Percentiles rank a stretch among this genome's conserved stretches.
These are phyloP conservation scores for Eimeria acervulina DNA, from an alignment of 169 alveolate species.

Conservation along the genomic window DNA sequence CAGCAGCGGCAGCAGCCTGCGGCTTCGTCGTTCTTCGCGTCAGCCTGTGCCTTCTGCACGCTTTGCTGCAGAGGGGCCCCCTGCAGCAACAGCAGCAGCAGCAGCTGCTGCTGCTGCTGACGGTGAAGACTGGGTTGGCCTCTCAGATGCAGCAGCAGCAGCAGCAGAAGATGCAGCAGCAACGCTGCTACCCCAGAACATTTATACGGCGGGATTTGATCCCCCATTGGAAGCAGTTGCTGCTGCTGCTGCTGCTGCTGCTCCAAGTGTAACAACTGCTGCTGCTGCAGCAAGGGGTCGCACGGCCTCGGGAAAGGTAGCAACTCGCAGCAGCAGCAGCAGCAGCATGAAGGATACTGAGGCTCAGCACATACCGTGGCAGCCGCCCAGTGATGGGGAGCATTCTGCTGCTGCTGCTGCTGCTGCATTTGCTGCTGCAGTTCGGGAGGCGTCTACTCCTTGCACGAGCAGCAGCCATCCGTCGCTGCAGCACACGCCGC, in stretches of 20 bases:
- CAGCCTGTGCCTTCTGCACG: conserved; percentile 2
- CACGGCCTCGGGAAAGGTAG: background rate
- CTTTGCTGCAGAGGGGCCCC: background rate
- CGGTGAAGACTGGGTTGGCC: background rate
- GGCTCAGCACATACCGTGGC: background rate
- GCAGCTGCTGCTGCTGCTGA: conserved; percentile 3
- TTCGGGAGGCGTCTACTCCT: background rate
- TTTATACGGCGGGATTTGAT: background rate
- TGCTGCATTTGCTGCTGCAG: background rate
- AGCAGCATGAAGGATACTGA: background rate
- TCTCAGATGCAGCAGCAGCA: background rate
- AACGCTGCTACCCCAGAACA: background rate
- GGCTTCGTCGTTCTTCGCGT: background rate
- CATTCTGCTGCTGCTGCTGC: conserved; percentile 33
- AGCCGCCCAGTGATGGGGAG: background rate
- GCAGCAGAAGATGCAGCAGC: too few species aligned
- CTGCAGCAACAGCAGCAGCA: conserved; percentile 41
- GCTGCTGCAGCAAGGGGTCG: too few species aligned
- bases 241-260: conserved; percentile 41
- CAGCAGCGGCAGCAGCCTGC: background rate
- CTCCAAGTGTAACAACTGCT: background rate
- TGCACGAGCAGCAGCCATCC: conserved; percentile 6
- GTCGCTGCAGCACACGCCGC: background rate
- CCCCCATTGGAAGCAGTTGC: background rate
- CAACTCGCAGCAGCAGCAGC: too few species aligned